Conservation (phyloP, 345 rosid species). For the Eucalyptus coolabah region DNA sequence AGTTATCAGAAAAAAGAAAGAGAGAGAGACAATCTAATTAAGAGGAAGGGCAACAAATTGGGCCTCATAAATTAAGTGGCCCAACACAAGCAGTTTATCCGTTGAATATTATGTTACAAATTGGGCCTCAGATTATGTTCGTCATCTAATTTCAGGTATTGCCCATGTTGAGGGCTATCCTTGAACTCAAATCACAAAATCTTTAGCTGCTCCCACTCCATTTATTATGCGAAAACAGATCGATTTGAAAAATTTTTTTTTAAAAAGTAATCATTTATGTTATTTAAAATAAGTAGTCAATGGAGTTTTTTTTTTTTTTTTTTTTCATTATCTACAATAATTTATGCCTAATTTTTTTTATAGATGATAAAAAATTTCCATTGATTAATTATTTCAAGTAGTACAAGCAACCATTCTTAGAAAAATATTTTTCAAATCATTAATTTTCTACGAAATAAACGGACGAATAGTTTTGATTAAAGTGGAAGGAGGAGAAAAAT, state of each 20-base stretch:
- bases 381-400: too few species aligned
- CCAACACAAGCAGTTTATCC: background rate
- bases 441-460: too few species aligned
- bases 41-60: background rate
- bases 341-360: too few species aligned
- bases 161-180: background rate
- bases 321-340: too few species aligned
- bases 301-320: too few species aligned
- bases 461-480: background rate
- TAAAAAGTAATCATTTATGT: too few species aligned
- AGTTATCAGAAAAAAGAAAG: background rate
- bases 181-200: background rate
- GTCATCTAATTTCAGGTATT: background rate
- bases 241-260: too few species aligned
- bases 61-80: background rate
- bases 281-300: too few species aligned
- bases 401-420: too few species aligned
- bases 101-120: background rate
- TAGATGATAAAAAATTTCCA: too few species aligned
- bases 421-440: too few species aligned
- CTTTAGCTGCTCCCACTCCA: background rate
- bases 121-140: background rate
- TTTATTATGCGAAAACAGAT: too few species aligned
- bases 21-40: background rate
- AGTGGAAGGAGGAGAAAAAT: background rate